A percentile compares a stretch with the other conserved stretches of the same genome.
These are phyloP conservation scores for Zizania palustris DNA, from an alignment of 202 grass and related monocot species.

Conservation along the genomic window DNA sequence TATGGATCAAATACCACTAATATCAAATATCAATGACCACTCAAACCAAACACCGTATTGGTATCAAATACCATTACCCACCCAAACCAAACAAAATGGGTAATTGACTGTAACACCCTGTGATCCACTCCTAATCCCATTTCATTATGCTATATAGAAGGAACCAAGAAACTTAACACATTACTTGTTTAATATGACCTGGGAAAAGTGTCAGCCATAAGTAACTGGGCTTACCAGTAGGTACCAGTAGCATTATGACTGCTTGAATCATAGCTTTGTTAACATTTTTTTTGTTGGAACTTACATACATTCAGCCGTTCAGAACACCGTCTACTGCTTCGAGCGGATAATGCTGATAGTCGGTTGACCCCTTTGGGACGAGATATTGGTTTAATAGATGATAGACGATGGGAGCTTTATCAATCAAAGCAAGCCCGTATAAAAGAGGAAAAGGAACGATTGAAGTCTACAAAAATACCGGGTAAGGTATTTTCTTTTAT, in stretches of 20 bases:
- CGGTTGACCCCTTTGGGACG: conserved; percentile 84
- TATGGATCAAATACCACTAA: no score
- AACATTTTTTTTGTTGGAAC: conserved; percentile 31
- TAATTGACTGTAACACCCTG: no score
- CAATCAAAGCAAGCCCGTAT: conserved; percentile 77
- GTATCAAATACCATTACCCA: no score
- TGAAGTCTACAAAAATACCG: conserved; percentile 68
- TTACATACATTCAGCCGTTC: conserved; percentile 63
- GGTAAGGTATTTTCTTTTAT: conserved; percentile 48
- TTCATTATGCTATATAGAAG: no score
- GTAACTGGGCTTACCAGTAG: not conserved
- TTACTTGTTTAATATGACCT: not conserved
- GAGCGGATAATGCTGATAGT: conserved; percentile 96
- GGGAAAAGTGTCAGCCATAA: not conserved
- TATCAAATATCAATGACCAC: no score
- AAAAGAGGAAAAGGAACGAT: conserved; percentile 75
- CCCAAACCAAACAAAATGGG: no score
- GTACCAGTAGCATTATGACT: not conserved
- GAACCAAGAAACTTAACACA: not conserved
- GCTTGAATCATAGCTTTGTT: conserved; percentile 9
- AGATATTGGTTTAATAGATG: conserved; percentile 97
- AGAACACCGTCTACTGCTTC: conserved; percentile 85
- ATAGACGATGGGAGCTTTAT: conserved; percentile 86
- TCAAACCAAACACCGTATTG: no score
- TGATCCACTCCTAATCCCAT: no score